A percentile compares a stretch with the other conserved stretches of the same genome.
Conservation (phyloP, 176 grass and related monocot species). For the Melocanna baccifera region DNA sequence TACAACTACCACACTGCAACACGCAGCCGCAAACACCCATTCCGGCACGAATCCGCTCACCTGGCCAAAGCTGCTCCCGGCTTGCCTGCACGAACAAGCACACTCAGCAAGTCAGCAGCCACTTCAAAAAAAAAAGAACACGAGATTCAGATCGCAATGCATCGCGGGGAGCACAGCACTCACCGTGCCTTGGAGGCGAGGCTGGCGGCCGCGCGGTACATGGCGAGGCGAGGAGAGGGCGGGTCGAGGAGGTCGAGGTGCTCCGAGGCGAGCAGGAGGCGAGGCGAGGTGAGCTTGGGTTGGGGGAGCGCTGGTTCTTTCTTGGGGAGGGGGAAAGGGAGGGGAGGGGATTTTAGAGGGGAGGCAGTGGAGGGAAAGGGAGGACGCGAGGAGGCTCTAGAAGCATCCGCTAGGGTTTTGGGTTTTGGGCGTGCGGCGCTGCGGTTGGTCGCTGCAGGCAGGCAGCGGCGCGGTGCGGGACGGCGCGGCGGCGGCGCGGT, state of each 20-base stretch:
- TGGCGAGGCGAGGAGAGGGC: conserved; percentile 9
- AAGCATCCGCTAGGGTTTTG: conserved; percentile 71
- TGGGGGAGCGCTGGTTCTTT: conserved; percentile 12
- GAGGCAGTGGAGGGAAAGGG: not conserved
- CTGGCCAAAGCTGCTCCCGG: conserved; percentile 58
- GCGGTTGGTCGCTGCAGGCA: not conserved
- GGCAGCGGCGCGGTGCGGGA: not conserved
- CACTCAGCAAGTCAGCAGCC: conserved; percentile 16
- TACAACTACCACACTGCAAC: not conserved
- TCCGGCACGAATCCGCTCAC: conserved; percentile 28
- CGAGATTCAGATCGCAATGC: conserved; percentile 7
- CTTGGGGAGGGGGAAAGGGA: conserved; percentile 34
- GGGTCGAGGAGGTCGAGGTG: not conserved
- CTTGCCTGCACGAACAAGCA: conserved; percentile 53
- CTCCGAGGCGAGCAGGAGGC: not conserved
- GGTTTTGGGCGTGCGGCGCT: conserved; percentile 43
- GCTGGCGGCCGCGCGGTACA: conserved; percentile 68
- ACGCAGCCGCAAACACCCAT: not conserved
- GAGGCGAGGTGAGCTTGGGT: not conserved
- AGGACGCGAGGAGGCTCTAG: conserved; percentile 55
- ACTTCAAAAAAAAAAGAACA: not conserved
- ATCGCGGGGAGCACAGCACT: conserved; percentile 22
- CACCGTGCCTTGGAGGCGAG: conserved; percentile 79
- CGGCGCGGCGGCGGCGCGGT: not conserved
- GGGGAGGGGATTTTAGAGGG: conserved; percentile 28